Evolutionary conservation across 441 rosid species (phyloP), one percentile per base, ranked within the genome.

Genomic region (Pelargonium cotyledonis): DNA sequence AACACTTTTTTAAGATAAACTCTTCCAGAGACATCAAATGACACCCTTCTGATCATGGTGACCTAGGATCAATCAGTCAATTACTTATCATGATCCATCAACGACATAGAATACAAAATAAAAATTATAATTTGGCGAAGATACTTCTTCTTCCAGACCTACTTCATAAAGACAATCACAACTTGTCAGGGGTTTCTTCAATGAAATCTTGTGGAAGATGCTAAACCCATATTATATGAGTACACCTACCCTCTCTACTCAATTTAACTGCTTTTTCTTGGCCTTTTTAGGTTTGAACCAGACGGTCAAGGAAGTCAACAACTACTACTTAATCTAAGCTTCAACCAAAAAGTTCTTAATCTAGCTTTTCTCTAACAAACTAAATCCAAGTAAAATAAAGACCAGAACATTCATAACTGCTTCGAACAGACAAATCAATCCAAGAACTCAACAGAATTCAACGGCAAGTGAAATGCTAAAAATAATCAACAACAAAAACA

Each of bases 41-140:
- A 21, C 9, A 6, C 3, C 18, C 5, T 16, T 53, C 60, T 15
- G 60, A 53, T 21, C 23, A 53, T 16, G 60, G 2, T 53, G 60
- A n/a, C n/a, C n/a, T 53, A 15, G 60, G 23, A 49, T 49, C 57
- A 49, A n/a, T 49, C 57, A 49, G 57, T 49, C 57, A 49, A 49
- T 49, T n/a, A n/a, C 18, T 49, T 49, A 49, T 49, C 57, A 49
- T 14, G 57, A 49, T 49, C 57, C 5, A 49, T 49, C 57, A 21
- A 14, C 57, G 16, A 49, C 57, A 49, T 12, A 49, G 57, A 49
- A n/a, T 49, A 49, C 2, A 26, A 26, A 26, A 26, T 26, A 26
- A 26, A 26, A 26, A 26, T 26, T 26, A 2, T 26, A 1, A 26
- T 26, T 26, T 26, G 31, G 31, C 31, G 31, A 26, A 26, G 31